Evolutionary conservation across 208 protist genomes (phyloP).

Genomic region (Leishmania braziliensis): DNA sequence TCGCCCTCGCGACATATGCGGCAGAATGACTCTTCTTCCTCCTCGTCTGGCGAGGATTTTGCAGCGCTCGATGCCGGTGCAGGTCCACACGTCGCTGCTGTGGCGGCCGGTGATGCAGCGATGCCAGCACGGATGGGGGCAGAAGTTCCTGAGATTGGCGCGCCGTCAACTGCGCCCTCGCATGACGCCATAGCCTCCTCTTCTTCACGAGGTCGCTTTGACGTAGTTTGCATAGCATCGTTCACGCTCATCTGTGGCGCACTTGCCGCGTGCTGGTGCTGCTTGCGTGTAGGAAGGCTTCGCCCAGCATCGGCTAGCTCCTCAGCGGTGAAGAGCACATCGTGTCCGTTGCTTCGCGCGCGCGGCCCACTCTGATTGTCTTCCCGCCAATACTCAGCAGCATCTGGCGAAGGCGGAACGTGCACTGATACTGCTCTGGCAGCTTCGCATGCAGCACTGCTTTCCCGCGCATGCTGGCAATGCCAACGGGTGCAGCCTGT

Average conservation of each 20-base stretch:
- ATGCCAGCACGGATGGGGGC: too few relatives aligned
- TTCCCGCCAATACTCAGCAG: background rate
- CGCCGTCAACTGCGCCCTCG: conserved; percentile 1
- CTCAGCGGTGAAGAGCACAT: conserved; percentile 17
- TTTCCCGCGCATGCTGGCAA: background rate
- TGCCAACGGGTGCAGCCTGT: background rate
- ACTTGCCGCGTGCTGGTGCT: background rate
- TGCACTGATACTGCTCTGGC: conserved; percentile 16
- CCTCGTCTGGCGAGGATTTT: background rate
- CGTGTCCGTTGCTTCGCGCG: conserved; percentile 4
- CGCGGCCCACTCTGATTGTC: background rate
- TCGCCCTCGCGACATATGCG: conserved; percentile 75
- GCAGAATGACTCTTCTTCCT: conserved; percentile 57
- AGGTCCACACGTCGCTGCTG: background rate
- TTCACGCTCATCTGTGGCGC: background rate
- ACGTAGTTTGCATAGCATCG: background rate
- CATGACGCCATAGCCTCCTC: background rate
- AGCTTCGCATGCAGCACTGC: background rate
- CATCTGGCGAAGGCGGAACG: conserved; percentile 10
- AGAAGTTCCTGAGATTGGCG: background rate
- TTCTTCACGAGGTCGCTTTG: conserved; percentile 10
- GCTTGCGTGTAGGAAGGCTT: background rate
- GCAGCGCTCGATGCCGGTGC: background rate
- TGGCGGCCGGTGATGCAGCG: background rate
- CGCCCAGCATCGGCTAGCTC: background rate